Base-by-base conservation (phyloP, 2,329 filamentous ascomycete genomes). In the Cordyceps militaris region DNA sequence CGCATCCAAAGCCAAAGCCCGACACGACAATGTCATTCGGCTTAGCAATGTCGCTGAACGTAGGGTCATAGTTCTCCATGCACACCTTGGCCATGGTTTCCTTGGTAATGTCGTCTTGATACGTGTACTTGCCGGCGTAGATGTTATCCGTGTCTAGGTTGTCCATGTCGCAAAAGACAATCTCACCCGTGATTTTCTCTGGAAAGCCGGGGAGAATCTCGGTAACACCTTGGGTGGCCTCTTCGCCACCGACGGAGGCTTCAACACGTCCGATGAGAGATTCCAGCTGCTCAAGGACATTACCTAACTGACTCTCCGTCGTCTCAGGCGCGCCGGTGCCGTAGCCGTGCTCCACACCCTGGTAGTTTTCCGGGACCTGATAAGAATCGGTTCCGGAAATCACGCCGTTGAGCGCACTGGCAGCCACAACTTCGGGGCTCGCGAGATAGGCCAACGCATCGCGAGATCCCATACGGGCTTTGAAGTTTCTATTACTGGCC, bases 141-240 rank as follows among this genome's bases (percentile, higher is more conserved):
- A 97, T 96, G 56, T 82, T 86, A 67, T 97, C 93, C 0, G 93
- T 97, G 73, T 94, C 89, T 69, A 97, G 84, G 73, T 96, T 95
- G 63, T 81, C 76, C 1, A 82, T 84, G 66, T 96, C 89, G 68
- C 84, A 89, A 73, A 94, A 96, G 48, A 96, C 79, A 59, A 97
- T 95, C 71, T 97, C 90, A 23, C 93, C 93, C 9, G 79, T 77
- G 14, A 97, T 84, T 61, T 84, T 85, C 64, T 91, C 87, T 0
- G 92, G 91, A 70, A 97, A 97, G 36, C 91, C 91, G 0, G 90
- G 88, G 2, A 93, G 81, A 55, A 96, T 83, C 21, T 92, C 84
- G 0, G 87, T 92, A 57, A 5, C 51, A 9, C 28, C 70, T 70
- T 48, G 65, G 19, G 59, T 7, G 65, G 56, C 24, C n/a, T 61